A percentile compares a stretch with the other conserved stretches of the same genome.
These are phyloP conservation scores for Lodderomyces margitis DNA, from an alignment of 1,139 yeast genomes.

Conservation along the genomic window DNA sequence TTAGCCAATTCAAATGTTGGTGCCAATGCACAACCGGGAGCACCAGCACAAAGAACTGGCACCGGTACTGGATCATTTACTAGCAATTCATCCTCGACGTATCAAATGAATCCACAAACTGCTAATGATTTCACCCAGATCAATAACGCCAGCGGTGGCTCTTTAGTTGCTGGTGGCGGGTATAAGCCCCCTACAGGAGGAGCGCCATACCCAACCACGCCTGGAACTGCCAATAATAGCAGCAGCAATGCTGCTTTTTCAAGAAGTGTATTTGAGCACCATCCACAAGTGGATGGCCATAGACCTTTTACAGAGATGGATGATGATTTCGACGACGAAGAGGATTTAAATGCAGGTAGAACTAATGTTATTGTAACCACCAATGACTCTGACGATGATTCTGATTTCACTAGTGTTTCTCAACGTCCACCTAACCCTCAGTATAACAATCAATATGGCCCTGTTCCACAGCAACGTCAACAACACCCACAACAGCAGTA, in stretches of 20 bases:
- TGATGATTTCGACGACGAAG: conserved; percentile 29
- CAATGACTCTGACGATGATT: conserved; percentile 40
- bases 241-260: conserved; percentile 8
- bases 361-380: conserved; percentile 13
- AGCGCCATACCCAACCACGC: conserved; percentile 6
- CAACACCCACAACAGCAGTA: conserved; percentile 10
- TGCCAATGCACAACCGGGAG: background rate
- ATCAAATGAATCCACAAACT: conserved; percentile 34
- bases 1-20: conserved; percentile 1
- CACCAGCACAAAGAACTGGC: conserved; percentile 3
- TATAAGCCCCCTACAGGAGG: conserved; percentile 10
- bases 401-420: conserved; percentile 74
- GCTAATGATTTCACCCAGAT: conserved; percentile 35
- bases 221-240: conserved; percentile 2
- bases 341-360: conserved; percentile 13
- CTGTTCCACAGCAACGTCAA: conserved; percentile 10
- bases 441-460: conserved; percentile 26
- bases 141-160: background rate
- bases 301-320: conserved; percentile 46
- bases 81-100: conserved; percentile 25
- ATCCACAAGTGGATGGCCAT: conserved; percentile 47
- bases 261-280: conserved; percentile 40
- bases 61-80: conserved; percentile 11
- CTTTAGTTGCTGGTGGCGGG: conserved; percentile 2
- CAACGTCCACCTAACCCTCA: conserved; percentile 74